Evolutionary conservation across 768 basidiomycete species (phyloP).

Genomic region (Mycena polygramma): DNA sequence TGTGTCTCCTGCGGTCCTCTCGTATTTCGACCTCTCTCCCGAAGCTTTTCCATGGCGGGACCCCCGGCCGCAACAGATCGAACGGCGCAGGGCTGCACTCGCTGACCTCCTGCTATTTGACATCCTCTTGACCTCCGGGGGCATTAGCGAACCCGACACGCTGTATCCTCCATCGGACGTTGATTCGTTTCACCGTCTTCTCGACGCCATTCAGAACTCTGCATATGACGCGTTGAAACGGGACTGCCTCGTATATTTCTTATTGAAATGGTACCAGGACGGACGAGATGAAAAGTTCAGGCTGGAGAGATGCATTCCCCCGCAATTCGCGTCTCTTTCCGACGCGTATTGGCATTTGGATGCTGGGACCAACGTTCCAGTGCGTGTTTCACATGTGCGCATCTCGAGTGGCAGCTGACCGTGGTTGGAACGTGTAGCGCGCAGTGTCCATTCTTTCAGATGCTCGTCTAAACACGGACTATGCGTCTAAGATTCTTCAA

Average conservation of each 20-base stretch:
- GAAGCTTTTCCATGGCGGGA: constrained; percentile 72
- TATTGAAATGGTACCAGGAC: constrained; percentile 85
- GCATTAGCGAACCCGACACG: constrained; percentile 68
- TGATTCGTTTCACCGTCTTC: constrained; percentile 64
- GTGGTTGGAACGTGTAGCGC: constrained; percentile 53
- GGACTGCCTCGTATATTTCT: constrained; percentile 83
- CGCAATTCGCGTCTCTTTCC: constrained; percentile 81
- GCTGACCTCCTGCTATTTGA: constrained; percentile 80
- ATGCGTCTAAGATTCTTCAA: constrained; percentile 82
- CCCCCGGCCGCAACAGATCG: constrained; percentile 68
- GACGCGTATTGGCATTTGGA: constrained; percentile 91
- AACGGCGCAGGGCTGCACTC: constrained; percentile 71
- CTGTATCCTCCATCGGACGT: constrained; percentile 79
- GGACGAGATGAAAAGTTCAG: constrained; percentile 66
- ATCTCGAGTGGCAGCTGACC: constrained; percentile 12
- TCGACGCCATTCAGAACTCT: constrained; percentile 72
- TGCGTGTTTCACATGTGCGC: constrained; percentile 53
- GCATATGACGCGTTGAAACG: constrained; percentile 83
- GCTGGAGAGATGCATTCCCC: constrained; percentile 72
- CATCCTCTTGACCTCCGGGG: constrained; percentile 75
- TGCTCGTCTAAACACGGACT: constrained; percentile 79
- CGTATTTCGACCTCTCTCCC: constrained; percentile 67
- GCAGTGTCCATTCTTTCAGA: constrained; percentile 83
- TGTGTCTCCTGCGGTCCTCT: constrained; percentile 32
- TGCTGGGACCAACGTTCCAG: constrained; percentile 72